Percentiles rank a stretch among this genome's conserved stretches.
Conservation (phyloP, 2,329 filamentous ascomycete species). For the Leptographium galeiforme region DNA sequence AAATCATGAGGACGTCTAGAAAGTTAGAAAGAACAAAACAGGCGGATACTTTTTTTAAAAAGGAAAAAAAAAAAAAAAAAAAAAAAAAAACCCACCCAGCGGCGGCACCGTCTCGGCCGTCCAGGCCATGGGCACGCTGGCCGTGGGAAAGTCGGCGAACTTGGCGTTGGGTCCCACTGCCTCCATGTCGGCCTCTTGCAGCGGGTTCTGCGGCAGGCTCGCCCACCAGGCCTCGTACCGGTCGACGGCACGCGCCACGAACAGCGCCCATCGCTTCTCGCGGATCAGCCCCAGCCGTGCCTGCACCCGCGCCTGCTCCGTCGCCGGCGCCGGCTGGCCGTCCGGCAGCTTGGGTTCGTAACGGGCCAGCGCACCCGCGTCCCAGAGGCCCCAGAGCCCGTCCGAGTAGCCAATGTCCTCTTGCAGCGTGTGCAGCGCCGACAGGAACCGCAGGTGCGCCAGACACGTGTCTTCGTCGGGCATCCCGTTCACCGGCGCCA, state of each 20-base stretch:
- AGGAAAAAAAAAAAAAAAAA: too few relatives aligned
- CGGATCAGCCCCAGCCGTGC: slow-evolving; percentile 39
- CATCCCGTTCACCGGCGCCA: too few relatives aligned
- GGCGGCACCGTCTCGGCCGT: slow-evolving; percentile 6
- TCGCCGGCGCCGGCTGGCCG: slow-evolving; percentile 1
- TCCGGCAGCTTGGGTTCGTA: not conserved
- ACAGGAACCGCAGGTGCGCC: slow-evolving; percentile 61
- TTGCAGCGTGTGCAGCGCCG: slow-evolving; percentile 52
- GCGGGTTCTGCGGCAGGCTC: slow-evolving; percentile 16
- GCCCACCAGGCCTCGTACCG: slow-evolving; percentile 57
- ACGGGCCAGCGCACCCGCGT: slow-evolving; percentile 24
- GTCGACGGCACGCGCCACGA: slow-evolving; percentile 52
- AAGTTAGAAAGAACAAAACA: not conserved
- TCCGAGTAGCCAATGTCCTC: slow-evolving; percentile 53
- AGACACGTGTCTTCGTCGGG: slow-evolving; percentile 40
- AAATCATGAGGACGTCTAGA: slow-evolving; percentile 62
- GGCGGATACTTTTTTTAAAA: not conserved
- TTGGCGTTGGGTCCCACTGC: slow-evolving; percentile 1
- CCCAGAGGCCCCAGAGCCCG: slow-evolving; percentile 51
- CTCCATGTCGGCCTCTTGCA: slow-evolving; percentile 25
- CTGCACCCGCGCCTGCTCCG: slow-evolving; percentile 21
- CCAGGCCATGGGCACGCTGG: not conserved
- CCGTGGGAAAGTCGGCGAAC: slow-evolving; percentile 22
- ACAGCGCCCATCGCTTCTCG: slow-evolving; percentile 64
- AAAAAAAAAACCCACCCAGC: slow-evolving; percentile 4